Evolutionary conservation across 805 yeast genomes (phyloP).

Genomic region (Cyberlindnera amylophila): DNA sequence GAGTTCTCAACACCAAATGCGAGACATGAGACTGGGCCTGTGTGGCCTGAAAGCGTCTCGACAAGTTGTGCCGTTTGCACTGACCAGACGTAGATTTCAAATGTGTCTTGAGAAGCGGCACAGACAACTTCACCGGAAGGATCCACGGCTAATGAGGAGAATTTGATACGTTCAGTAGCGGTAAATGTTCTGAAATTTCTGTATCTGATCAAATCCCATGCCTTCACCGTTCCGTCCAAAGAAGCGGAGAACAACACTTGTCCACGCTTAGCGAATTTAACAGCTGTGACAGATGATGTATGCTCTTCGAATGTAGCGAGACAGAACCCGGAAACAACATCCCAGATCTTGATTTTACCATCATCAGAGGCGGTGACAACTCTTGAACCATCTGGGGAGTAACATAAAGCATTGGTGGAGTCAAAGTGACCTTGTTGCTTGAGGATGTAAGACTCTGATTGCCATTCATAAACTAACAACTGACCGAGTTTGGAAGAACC

Average conservation of each 20-base stretch:
- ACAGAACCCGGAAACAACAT: slow-evolving; percentile 86
- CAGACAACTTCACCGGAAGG: slow-evolving; percentile 96
- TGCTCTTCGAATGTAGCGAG: slow-evolving; percentile 90
- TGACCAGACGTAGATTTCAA: slow-evolving; percentile 93
- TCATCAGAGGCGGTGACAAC: slow-evolving; percentile 94
- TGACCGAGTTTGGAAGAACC: slow-evolving; percentile 93
- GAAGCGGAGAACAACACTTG: slow-evolving; percentile 90
- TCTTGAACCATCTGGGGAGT: slow-evolving; percentile 92
- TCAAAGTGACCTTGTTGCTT: slow-evolving; percentile 98
- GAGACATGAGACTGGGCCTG: slow-evolving; percentile 88
- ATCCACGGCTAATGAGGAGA: slow-evolving; percentile 86
- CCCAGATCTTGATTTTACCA: slow-evolving; percentile 97
- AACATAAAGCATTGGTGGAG: slow-evolving; percentile 74
- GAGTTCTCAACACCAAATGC: slow-evolving; percentile 79
- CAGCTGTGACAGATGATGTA: slow-evolving; percentile 80
- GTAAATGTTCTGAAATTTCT: slow-evolving; percentile 94
- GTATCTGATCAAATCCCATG: slow-evolving; percentile 92
- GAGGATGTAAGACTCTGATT: slow-evolving; percentile 89
- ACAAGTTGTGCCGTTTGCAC: slow-evolving; percentile 92
- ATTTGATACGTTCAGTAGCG: slow-evolving; percentile 83
- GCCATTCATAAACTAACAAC: slow-evolving; percentile 96
- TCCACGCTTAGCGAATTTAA: slow-evolving; percentile 84
- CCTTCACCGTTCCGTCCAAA: slow-evolving; percentile 93
- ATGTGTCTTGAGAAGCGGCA: slow-evolving; percentile 89
- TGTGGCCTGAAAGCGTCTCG: slow-evolving; percentile 88